Evolutionary conservation across 495 filamentous ascomycete genomes (phyloP).

Genomic region (Cenococcum geophilum): DNA sequence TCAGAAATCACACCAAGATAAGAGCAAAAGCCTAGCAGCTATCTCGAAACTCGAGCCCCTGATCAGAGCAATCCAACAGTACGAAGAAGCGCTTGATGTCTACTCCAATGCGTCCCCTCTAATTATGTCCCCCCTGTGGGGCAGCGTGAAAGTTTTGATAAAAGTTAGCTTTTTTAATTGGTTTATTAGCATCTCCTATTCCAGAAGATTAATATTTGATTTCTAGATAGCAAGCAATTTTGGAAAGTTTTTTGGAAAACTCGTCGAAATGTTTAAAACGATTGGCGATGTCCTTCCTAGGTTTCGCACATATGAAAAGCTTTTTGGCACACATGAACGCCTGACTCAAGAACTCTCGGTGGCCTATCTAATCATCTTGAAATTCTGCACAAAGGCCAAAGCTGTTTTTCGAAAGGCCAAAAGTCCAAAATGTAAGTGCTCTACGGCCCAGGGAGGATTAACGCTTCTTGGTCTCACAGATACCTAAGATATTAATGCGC

Average conservation of each 20-base stretch:
- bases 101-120: constrained; percentile 36
- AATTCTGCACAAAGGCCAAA: constrained; percentile 39
- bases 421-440: not conserved
- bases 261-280: constrained; percentile 39
- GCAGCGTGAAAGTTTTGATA: constrained; percentile 40
- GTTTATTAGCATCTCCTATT: no score
- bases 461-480: no score
- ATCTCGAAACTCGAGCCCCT: constrained; percentile 29
- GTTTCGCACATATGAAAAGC: constrained; percentile 34
- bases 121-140: constrained; percentile 42
- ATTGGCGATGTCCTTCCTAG: constrained; percentile 42
- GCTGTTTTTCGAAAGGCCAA: constrained; percentile 31
- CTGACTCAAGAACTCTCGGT: constrained; percentile 35
- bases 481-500: no score
- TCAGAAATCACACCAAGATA: constrained; percentile 28
- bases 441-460: no score
- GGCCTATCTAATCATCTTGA: constrained; percentile 41
- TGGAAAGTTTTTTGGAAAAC: constrained; percentile 38
- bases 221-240: constrained; percentile 26
- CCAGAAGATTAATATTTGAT: no score
- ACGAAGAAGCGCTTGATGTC: constrained; percentile 40
- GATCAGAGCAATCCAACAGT: constrained; percentile 38
- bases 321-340: constrained; percentile 36
- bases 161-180: constrained; percentile 20
- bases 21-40: constrained; percentile 30